phyloP scores from a whole-genome alignment of 2,329 filamentous ascomycete species.

The Cordyceps javanica region DNA sequence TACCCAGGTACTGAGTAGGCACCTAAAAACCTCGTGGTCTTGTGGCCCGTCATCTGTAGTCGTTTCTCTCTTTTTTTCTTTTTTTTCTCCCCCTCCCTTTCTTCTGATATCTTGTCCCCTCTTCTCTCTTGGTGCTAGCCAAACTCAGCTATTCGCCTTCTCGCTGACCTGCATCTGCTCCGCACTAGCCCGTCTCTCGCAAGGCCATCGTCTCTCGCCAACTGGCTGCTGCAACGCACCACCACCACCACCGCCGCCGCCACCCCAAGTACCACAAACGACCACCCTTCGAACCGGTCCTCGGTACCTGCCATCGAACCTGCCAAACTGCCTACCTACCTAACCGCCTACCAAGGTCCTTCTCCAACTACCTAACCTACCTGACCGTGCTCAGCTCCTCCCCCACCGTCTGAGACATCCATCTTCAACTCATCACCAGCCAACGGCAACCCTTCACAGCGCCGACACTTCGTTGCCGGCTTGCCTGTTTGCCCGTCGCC shows the following conservation, averaged over 20 bases:
- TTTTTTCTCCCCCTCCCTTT: background rate
- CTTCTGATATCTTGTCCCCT: background rate
- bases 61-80: background rate
- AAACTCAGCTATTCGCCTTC: background rate
- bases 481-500: background rate
- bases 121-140: background rate
- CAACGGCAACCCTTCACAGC: background rate
- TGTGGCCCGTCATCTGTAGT: no score
- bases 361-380: background rate
- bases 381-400: background rate
- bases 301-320: background rate
- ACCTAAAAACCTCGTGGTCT: background rate
- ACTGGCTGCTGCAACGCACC: background rate
- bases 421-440: constrained; percentile 4
- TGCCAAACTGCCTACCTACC: background rate
- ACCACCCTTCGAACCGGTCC: background rate
- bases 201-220: background rate
- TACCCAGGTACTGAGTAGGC: background rate
- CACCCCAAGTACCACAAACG: no score
- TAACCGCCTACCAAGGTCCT: background rate
- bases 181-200: background rate
- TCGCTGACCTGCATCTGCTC: background rate
- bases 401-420: background rate
- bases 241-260: background rate
- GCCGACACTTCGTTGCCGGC: background rate